Evolutionary conservation across 768 basidiomycete genomes (phyloP).

Genomic region (Zangia roseola): DNA sequence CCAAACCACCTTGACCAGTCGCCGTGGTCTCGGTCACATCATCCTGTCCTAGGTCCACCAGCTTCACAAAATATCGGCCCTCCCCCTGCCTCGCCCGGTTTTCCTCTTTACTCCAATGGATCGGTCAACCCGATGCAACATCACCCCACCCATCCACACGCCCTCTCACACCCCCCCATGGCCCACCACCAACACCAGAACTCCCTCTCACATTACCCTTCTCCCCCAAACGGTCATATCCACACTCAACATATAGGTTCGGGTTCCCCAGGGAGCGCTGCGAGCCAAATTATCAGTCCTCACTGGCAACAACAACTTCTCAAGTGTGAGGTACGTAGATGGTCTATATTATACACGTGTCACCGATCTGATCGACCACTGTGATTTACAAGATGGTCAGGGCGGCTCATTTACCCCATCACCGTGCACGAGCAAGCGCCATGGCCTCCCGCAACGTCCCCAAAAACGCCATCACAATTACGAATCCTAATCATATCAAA

Average conservation of each 20-base stretch:
- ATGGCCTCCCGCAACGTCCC: conserved; percentile 86
- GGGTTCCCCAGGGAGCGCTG: conserved; percentile 54
- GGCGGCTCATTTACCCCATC: conserved; percentile 84
- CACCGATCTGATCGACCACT: conserved; percentile 18
- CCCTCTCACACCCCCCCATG: conserved; percentile 47
- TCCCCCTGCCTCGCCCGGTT: conserved; percentile 71
- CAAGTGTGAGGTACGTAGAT: conserved; percentile 79
- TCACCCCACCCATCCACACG: conserved; percentile 57
- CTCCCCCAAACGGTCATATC: conserved; percentile 70
- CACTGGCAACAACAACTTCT: conserved; percentile 95
- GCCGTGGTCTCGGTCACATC: conserved; percentile 67
- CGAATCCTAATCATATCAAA: conserved; percentile 78
- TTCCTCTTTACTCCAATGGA: conserved; percentile 74
- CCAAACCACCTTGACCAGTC: conserved; percentile 73
- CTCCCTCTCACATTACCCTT: conserved; percentile 74
- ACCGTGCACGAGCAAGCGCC: conserved; percentile 92
- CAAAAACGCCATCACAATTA: conserved; percentile 88
- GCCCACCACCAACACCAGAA: conserved; percentile 78
- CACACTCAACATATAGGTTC: conserved; percentile 58
- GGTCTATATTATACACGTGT: conserved; percentile 15
- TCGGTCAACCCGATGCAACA: conserved; percentile 59
- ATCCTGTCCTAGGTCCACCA: conserved; percentile 48
- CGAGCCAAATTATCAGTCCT: conserved; percentile 65
- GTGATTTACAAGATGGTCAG: conserved; percentile 65
- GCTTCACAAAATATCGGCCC: conserved; percentile 48